These are phyloP conservation scores for Fusarium mexicanum DNA, from an alignment of 2,329 filamentous ascomycete species.

Conservation along the genomic window DNA sequence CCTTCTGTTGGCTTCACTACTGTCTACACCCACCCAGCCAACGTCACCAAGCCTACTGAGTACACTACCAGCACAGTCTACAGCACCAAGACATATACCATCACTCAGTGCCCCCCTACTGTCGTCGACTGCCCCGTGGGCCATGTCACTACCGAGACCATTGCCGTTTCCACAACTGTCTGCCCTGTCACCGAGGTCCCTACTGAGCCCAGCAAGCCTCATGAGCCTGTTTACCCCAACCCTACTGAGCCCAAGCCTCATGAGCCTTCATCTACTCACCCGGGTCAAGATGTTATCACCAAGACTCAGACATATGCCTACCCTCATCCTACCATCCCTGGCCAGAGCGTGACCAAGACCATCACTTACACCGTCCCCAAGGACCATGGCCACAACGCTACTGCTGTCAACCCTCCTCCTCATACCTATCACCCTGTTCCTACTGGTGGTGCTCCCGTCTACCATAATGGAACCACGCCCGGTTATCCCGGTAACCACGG, in stretches of 20 bases:
- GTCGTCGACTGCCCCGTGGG: slow-evolving; percentile 32
- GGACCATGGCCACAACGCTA: slow-evolving; percentile 28
- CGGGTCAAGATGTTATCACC: slow-evolving; percentile 36
- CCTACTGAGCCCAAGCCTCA: slow-evolving; percentile 34
- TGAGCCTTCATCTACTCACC: slow-evolving; percentile 30
- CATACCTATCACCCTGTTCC: slow-evolving; percentile 35
- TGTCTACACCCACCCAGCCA: slow-evolving; percentile 38
- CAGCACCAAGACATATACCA: slow-evolving; percentile 36
- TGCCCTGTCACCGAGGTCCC: slow-evolving; percentile 32
- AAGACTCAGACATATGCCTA: slow-evolving; percentile 42
- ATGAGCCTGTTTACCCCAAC: slow-evolving; percentile 23
- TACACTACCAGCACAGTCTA: slow-evolving; percentile 36
- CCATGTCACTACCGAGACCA: slow-evolving; percentile 36
- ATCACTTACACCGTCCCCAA: slow-evolving; percentile 40
- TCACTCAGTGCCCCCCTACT: slow-evolving; percentile 31
- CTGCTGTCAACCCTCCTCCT: slow-evolving; percentile 32
- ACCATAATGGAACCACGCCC: slow-evolving; percentile 29
- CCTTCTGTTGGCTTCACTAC: slow-evolving; percentile 41
- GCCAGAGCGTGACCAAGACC: slow-evolving; percentile 38
- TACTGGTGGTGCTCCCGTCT: slow-evolving; percentile 22
- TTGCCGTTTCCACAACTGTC: slow-evolving; percentile 36
- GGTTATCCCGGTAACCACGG: slow-evolving; percentile 23
- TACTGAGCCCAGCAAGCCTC: slow-evolving; percentile 29
- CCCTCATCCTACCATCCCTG: slow-evolving; percentile 39
- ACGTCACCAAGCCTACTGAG: slow-evolving; percentile 29